Evolutionary conservation across 2,329 filamentous ascomycete genomes (phyloP), one percentile per base, ranked within the genome.

Genomic region (Colletotrichum eleusines): DNA sequence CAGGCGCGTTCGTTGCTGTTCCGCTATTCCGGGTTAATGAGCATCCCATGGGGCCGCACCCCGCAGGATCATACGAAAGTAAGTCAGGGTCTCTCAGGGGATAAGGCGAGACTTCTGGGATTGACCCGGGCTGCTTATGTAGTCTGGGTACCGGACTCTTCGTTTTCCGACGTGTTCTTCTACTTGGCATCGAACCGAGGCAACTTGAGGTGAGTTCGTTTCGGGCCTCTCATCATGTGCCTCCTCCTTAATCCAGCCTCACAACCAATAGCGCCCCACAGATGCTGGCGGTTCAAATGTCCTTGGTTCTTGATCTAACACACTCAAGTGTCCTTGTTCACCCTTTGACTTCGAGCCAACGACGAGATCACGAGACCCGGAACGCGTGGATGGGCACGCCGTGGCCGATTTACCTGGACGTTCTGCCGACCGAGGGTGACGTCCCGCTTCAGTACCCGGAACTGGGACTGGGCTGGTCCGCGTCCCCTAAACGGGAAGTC

Each of bases 1-100:
- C n/a, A 79, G 78, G 78, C 16, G 78, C 78, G 11, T 80, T 80
- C 61, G 76, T 79, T 40, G 78, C 78, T 14, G 78, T 80, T 6
- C 78, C 78, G 1, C 70, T 80, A 28, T 74, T 74, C 42, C 75
- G 76, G 31, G 78, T 80, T 54, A 80, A 80, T 42, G 75, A 78
- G 26, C 75, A 77, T 54, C 78, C 78, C 0, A 77, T 77, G n/a
- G 78, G 78, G 2, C 78, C 78, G 53, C 78, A 80, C 63, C 78
- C 78, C 1, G 78, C 78, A 18, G 78, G 78, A 8, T 79, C 78
- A 1, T 80, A 80, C 54, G 78, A 80, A 68, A 79, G 78, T 80
- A 60, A 72, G 76, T 75, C 31, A n/a, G 31, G 20, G 5, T 35
- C 16, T 26, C 26, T 51, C 6, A 5, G 18, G 2, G 2, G 6